Evolutionary conservation across 768 basidiomycete genomes (phyloP), one percentile per base, ranked within the genome.

Genomic region (Hericium erinaceus): DNA sequence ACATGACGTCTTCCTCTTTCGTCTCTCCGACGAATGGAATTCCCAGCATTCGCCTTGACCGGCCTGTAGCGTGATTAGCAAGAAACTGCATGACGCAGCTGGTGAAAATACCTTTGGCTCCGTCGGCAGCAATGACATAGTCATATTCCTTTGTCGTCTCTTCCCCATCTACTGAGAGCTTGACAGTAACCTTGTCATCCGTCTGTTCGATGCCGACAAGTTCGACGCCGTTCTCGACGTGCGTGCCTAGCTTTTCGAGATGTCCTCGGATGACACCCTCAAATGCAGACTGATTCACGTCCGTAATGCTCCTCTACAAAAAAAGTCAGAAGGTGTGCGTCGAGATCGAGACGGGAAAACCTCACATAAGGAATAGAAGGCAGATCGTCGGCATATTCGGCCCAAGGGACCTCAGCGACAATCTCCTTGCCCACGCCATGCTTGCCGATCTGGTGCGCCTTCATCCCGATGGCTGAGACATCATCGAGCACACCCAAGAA

Each of bases 1-100:
- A 54, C 2, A 67, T 49, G 4, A 54, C 22, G 20, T 72, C 60
- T 4, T 64, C 64, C 3, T 70, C 61, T 7, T 57, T 63, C 0
- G 72, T 75, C 58, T 78, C 70, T 0, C 78, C 78, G 0, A 73
- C 57, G 58, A 80, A 80, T 0, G 66, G 62, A 6, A 80, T 59
- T 0, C 75, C 77, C 3, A 77, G 68, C 40, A 65, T 61, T 57
- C 74, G 76, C 20, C 79, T 67, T 6, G 70, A 70, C 3, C 68
- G 41, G 12, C 76, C 70, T 75, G 44, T 6, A 33, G 33, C 6
- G 33, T 33, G 33, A 33, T 33, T 33, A 33, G 33, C 5, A 7
- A 33, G 33, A 6, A 33, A 8, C 5, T 33, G 33, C 33, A 33
- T 33, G 7, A 2, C 7, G 33, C 6, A 33, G 33, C 33, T 33